Evolutionary conservation across 495 filamentous ascomycete genomes (phyloP).

Genomic region (Penicillium canariense): DNA sequence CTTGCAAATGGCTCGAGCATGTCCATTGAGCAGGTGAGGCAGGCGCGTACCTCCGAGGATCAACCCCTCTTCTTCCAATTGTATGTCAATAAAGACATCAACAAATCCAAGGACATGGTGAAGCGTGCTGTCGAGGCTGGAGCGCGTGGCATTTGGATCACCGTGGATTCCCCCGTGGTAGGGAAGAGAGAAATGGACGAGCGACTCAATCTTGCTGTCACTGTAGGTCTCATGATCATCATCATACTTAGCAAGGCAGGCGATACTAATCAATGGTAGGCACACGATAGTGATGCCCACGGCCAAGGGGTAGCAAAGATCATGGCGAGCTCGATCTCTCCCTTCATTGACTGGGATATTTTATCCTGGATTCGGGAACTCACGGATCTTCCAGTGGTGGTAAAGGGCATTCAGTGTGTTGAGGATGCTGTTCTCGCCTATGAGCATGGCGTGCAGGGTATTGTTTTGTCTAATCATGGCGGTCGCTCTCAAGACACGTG

Average conservation of each 20-base stretch:
- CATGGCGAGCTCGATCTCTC: conserved; percentile 82
- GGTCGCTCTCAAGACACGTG: conserved; percentile 47
- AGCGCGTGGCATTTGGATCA: conserved; percentile 70
- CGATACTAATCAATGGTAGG: not conserved
- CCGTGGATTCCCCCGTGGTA: conserved; percentile 62
- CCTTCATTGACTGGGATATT: conserved; percentile 73
- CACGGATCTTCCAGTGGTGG: conserved; percentile 79
- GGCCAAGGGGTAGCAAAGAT: conserved; percentile 70
- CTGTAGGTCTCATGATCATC: conserved; percentile 14
- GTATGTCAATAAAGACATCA: conserved; percentile 83
- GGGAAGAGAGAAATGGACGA: conserved; percentile 64
- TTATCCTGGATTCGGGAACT: conserved; percentile 76
- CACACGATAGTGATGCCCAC: conserved; percentile 10
- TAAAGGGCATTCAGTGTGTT: conserved; percentile 87
- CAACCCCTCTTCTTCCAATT: conserved; percentile 85
- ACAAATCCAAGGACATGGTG: conserved; percentile 72
- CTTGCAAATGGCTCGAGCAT: conserved; percentile 41
- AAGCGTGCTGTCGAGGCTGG: conserved; percentile 73
- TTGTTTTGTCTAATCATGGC: conserved; percentile 62
- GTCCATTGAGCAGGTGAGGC: conserved; percentile 70
- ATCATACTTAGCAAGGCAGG: too few species aligned
- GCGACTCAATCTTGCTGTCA: conserved; percentile 54
- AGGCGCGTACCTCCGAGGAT: conserved; percentile 41
- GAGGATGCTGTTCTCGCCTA: conserved; percentile 80
- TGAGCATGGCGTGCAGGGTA: conserved; percentile 72